These are phyloP conservation scores for Parietaria judaica DNA, from an alignment of 306 rosid species.

Conservation along the genomic window DNA sequence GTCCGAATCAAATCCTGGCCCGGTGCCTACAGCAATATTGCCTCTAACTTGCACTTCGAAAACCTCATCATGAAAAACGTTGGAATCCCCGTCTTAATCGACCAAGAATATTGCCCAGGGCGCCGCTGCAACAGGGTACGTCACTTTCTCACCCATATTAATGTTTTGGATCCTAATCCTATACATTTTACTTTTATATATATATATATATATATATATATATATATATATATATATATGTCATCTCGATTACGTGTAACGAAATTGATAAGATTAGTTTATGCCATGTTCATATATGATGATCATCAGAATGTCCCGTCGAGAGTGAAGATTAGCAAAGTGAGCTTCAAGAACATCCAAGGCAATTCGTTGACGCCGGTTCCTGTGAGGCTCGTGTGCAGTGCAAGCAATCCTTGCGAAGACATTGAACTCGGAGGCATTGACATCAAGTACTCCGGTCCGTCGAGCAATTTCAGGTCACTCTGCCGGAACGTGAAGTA, in stretches of 20 bases:
- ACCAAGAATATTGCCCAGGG: slow-evolving; percentile 53
- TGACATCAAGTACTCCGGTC: slow-evolving; percentile 17
- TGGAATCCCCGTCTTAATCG: slow-evolving; percentile 26
- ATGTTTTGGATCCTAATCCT: no score
- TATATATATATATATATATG: no score
- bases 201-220: no score
- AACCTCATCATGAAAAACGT: slow-evolving; percentile 36
- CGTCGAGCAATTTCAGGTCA: slow-evolving; percentile 12
- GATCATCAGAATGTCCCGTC: not conserved
- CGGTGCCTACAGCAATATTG: not conserved
- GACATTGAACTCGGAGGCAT: slow-evolving; percentile 22
- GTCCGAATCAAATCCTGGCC: slow-evolving; percentile 49
- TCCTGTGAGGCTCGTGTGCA: slow-evolving; percentile 33
- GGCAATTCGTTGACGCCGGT: slow-evolving; percentile 21
- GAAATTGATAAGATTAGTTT: no score
- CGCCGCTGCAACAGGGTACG: slow-evolving; percentile 28
- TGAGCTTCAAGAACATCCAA: slow-evolving; percentile 32
- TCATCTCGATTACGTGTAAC: no score
- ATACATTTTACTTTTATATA: no score
- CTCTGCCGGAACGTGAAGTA: slow-evolving; percentile 32
- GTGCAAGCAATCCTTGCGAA: slow-evolving; percentile 30
- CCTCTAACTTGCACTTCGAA: slow-evolving; percentile 26
- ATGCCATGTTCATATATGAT: no score
- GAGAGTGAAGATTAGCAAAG: slow-evolving; percentile 5
- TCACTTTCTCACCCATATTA: no score